Evolutionary conservation across 1,284 basidiomycete genomes (phyloP), one percentile per base, ranked within the genome.

Genomic region (Rhodofomes roseus): DNA sequence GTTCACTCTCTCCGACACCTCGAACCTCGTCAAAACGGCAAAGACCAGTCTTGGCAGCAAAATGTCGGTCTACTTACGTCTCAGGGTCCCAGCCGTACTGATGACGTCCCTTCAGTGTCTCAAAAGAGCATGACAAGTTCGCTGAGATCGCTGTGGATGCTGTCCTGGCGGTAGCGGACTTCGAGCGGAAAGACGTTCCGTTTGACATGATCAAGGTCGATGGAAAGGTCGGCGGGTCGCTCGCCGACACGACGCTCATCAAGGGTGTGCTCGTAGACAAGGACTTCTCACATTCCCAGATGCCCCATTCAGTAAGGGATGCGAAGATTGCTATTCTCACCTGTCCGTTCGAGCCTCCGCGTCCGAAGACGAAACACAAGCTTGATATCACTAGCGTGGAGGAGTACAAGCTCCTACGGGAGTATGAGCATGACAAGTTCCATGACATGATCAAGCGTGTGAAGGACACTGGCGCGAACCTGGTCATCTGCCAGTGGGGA

Each of bases 171-270:
- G 97, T 99, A 11, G 96, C 96, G 16, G 96, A 99, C 74, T 81
- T 99, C 56, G 88, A 96, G 65, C 90, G 97, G 60, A 88, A 89
- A 62, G 97, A 99, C 74, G 96, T 99, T 25, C 91, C 93, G 61
- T 99, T 99, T 75, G 96, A 99, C 78, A 82, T 99, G 64, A 98
- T 99, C 85, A 99, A 99, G 76, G 96, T 99, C 34, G 94, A 98
- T 70, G 96, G 96, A 71, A 99, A 99, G 79, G 95, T 98, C 64
- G 97, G 96, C 57, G 96, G 97, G 48, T 93, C 93, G 9, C 85
- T 99, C 51, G 94, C 94, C 36, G 97, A 99, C 77, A 98, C 94
- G 8, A 84, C 85, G 34, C 85, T 97, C 66, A 95, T 97, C 74
- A 90, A 92, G 68, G 96, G 96, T 68, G 96, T 99, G 44, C 91